Conservation (phyloP, 768 basidiomycete species). For the Cubamyces lactineus region DNA sequence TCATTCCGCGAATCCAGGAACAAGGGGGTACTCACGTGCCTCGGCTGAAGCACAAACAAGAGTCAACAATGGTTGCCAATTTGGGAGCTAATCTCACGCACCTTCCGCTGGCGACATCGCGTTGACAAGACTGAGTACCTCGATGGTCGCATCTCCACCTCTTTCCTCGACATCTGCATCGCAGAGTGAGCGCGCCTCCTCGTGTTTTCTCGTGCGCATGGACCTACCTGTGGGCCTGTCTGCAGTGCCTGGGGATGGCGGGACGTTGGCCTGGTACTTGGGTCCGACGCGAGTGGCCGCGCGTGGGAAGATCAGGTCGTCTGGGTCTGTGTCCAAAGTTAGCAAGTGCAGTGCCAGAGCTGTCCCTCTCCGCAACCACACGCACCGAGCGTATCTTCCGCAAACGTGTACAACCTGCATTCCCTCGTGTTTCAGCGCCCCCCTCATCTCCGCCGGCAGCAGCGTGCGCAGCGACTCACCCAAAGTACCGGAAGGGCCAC, state of each 20-base stretch:
- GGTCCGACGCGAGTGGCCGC: constrained; percentile 88
- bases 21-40: constrained; percentile 14
- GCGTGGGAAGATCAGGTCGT: constrained; percentile 96
- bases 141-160: constrained; percentile 73
- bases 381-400: constrained; percentile 88
- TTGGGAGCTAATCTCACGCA: constrained; percentile 40
- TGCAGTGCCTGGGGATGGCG: constrained; percentile 37
- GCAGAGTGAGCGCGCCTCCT: not conserved
- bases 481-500: constrained; percentile 97
- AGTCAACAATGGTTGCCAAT: constrained; percentile 15
- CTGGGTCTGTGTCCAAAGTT: constrained; percentile 68
- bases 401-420: constrained; percentile 81
- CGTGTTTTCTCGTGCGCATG: not conserved
- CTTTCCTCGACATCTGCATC: constrained; percentile 50
- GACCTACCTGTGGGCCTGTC: constrained; percentile 34
- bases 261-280: constrained; percentile 78
- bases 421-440: constrained; percentile 20
- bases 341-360: constrained; percentile 20
- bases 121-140: constrained; percentile 68
- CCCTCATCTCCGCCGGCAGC: constrained; percentile 10
- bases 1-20: too few relatives aligned
- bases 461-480: constrained; percentile 55
- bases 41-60: constrained; percentile 25
- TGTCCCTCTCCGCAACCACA: constrained; percentile 8
- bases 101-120: constrained; percentile 69